Base-by-base conservation (phyloP, 1,139 yeast genomes). In the Pichia sp. region DNA sequence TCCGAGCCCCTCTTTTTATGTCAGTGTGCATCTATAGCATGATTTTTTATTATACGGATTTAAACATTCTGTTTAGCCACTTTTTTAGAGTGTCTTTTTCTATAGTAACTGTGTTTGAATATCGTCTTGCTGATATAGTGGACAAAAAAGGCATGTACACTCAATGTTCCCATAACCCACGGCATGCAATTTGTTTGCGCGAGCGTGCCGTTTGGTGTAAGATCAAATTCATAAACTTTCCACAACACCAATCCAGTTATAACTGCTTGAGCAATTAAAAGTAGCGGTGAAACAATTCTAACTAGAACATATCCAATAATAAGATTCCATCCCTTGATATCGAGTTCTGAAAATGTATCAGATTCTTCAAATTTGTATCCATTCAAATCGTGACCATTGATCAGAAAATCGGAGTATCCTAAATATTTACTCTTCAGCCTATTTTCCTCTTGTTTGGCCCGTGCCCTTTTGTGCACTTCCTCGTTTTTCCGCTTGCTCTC, bases 231-330 rank as follows among this genome's bases (percentile, higher is more conserved):
- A 40, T 54, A 49, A 28, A 45, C 36, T 31, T 41, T 44, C 51
- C 53, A 59, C 7, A 57, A 44, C 29, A 44, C 46, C 36, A 56
- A 36, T 5, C 53, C 46, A 5, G 42, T 7, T 3, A 33, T 10
- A 3, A 51, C 27, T 27, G 56, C 53, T 38, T 59, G 62, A 2
- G 44, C 9, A 5, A 58, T 39, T 8, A 59, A 49, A 9, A 58
- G 29, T 2, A 54, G 27, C 11, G 62, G 63, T 3, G 59, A 47
- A 2, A 51, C 33, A 5, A 58, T 41, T 29, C 63, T 40, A 23
- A 59, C 46, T 2, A 42, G 35, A 2, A 53, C 38, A 40, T 52
- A 59, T 4, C 63, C 63, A 42, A 58, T 47, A 35, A 56, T 29
- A 9, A 42, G 34, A 27, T 28, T 41, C 60, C 61, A 59, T 9